Conservation (phyloP, 306 rosid genomes). For the Dicorynia guianensis region DNA sequence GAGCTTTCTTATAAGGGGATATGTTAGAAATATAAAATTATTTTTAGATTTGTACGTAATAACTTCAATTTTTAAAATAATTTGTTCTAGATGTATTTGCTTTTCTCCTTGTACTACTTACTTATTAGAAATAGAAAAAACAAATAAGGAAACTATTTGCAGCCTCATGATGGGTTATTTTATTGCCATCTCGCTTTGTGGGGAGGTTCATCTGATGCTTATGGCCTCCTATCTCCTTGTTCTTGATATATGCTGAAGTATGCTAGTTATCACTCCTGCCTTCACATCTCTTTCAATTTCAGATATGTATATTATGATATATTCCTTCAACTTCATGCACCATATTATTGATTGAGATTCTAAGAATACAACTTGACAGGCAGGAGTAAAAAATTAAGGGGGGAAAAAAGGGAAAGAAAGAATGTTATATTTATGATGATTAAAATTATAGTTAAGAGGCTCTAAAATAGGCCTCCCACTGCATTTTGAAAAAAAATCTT, state of each 20-base stretch:
- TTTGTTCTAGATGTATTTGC: no score
- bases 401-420: neutral
- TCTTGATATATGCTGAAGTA: conserved; percentile 14
- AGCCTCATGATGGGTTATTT: neutral
- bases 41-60: no score
- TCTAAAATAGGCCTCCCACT: conserved; percentile 38
- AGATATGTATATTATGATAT: conserved; percentile 3
- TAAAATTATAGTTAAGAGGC: conserved; percentile 24
- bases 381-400: conserved; percentile 28
- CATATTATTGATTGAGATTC: conserved; percentile 15
- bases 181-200: neutral
- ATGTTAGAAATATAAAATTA: no score
- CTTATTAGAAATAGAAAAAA: neutral
- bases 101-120: conserved; percentile 32
- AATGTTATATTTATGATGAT: conserved; percentile 13
- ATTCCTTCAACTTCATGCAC: conserved; percentile 29
- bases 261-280: conserved; percentile 23
- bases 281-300: conserved; percentile 25
- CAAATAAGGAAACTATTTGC: conserved; percentile 6
- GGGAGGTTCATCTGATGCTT: conserved; percentile 27
- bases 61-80: no score
- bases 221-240: conserved; percentile 34
- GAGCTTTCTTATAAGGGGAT: no score
- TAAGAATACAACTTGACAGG: conserved; percentile 5
- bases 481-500: conserved; percentile 24